Conservation (phyloP, 164 flowering plant genomes). For the Annona cherimola region DNA sequence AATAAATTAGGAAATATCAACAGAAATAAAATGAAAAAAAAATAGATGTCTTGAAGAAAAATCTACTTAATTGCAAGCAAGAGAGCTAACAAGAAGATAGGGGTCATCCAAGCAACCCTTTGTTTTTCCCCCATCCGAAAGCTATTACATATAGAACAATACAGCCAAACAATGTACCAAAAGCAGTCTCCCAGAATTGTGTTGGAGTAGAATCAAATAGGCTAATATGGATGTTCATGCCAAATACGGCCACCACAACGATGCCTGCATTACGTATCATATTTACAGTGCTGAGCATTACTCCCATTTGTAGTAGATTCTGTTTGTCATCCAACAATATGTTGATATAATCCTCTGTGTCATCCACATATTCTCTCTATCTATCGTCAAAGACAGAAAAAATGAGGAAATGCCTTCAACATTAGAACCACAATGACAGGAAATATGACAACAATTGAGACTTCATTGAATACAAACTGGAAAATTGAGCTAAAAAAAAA, state of each 20-base stretch:
- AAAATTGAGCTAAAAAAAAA: no score
- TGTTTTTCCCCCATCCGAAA: slow-evolving; percentile 37
- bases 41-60: no score
- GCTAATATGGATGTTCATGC: slow-evolving; percentile 30
- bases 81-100: not conserved
- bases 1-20: no score
- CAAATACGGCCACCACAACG: slow-evolving; percentile 33
- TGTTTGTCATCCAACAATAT: slow-evolving; percentile 49
- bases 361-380: slow-evolving; percentile 46
- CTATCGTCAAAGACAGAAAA: slow-evolving; percentile 15
- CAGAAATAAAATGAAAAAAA: no score
- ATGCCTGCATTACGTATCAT: slow-evolving; percentile 30
- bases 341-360: slow-evolving; percentile 45
- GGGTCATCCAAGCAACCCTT: slow-evolving; percentile 25
- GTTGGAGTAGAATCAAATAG: slow-evolving; percentile 16
- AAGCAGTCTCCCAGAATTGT: slow-evolving; percentile 32
- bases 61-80: no score
- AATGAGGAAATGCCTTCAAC: not conserved
- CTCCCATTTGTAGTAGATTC: slow-evolving; percentile 49
- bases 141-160: slow-evolving; percentile 30
- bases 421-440: not conserved
- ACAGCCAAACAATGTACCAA: slow-evolving; percentile 38
- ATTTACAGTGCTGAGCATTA: slow-evolving; percentile 33
- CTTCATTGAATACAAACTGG: no score
- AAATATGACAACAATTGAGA: not conserved